Evolutionary conservation across 1,284 basidiomycete species (phyloP), one percentile per base, ranked within the genome.

Genomic region (Boletus calvinii): DNA sequence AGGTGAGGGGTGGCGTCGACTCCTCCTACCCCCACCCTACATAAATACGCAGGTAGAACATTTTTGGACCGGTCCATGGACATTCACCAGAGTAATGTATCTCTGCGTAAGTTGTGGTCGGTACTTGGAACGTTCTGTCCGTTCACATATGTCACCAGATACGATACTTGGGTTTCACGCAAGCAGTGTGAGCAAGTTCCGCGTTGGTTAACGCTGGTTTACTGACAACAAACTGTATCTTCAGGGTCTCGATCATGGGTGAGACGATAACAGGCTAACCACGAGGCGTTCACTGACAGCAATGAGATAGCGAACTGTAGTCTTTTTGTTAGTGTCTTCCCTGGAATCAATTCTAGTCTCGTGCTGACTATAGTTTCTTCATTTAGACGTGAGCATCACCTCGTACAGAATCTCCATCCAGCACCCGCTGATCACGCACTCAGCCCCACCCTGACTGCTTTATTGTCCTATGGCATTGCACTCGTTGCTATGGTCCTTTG

Each of bases 81-180:
- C 57, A 6, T 44, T 44, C 17, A 59, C 58, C 15, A 46, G 57
- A 34, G 34, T 2, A 26, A 51, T 59, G 38, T 59, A 62, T 47
- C 18, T 62, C 30, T 52, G 31, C 5, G 57, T 62, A 37, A 22
- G 57, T 26, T 52, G 29, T 37, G 11, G 15, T 42, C 7, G 2
- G 2, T 37, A 18, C 3, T 9, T 9, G 6, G 1, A 31, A 37
- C 12, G 18, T 32, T 26, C 8, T 11, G 12, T n/a, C 26, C n/a
- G 18, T 32, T 61, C 11, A 61, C 6, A 17, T 11, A 32, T 32
- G 41, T 35, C 13, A 7, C 30, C 4, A 65, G 60, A 49, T 62
- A 53, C 59, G 60, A 44, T 65, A 63, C 30, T 45, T 62, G 35
- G 58, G 61, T 32, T 40, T 59, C 29, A 11, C 36, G 13, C 52